Percentiles rank a stretch among this genome's conserved stretches.
Evolutionary conservation across 2,329 filamentous ascomycete species (phyloP).

Genomic region (Cladosporium sp.): DNA sequence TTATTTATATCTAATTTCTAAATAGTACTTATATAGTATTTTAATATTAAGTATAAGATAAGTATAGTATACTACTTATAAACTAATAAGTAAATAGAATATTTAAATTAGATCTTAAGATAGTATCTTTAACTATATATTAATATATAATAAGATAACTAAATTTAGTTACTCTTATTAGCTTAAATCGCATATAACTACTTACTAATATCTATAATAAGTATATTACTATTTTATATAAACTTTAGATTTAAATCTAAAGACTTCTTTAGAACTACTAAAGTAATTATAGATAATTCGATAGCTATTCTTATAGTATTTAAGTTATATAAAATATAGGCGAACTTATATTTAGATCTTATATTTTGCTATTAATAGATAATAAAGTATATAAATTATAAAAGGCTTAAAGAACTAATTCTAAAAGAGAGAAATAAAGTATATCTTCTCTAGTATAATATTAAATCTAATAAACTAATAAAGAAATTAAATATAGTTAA

Average conservation of each 20-base stretch:
- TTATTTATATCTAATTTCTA: neutral
- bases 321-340: constrained; percentile 11
- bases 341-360: constrained; percentile 7
- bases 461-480: neutral
- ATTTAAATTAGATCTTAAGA: neutral
- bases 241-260: neutral
- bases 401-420: neutral
- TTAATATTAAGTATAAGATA: neutral
- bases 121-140: neutral
- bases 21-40: neutral
- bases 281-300: neutral
- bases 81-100: neutral
- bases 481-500: neutral
- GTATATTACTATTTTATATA: neutral
- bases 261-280: neutral
- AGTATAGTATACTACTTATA: neutral
- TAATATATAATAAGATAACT: neutral
- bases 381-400: neutral
- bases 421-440: neutral
- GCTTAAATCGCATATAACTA: neutral
- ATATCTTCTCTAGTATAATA: neutral
- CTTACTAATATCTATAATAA: neutral
- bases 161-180: neutral
- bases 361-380: neutral
- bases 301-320: neutral